Conservation (phyloP, 495 filamentous ascomycete species). For the Xylaria grammica region DNA sequence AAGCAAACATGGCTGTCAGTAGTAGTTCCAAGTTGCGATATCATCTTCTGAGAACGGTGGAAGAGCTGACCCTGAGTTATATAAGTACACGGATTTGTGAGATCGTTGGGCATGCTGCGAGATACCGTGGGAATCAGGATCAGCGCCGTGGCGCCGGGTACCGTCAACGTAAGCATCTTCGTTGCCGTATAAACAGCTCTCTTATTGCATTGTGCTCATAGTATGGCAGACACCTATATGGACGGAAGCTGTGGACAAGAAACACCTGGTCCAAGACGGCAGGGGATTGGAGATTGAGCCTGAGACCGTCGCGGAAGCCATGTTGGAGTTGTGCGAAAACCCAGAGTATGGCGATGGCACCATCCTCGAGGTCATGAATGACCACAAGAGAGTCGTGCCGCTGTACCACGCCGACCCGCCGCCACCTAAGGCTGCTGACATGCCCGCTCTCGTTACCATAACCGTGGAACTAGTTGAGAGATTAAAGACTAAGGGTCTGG, state of each 20-base stretch:
- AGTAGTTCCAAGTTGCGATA: neutral
- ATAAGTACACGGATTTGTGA: conserved; percentile 59
- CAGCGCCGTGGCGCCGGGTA: conserved; percentile 68
- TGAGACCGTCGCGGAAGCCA: conserved; percentile 22
- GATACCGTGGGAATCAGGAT: conserved; percentile 60
- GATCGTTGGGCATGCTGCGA: conserved; percentile 58
- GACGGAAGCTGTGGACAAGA: conserved; percentile 69
- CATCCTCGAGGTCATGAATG: conserved; percentile 64
- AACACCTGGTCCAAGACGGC: conserved; percentile 48
- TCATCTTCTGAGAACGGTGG: neutral
- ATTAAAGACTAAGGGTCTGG: conserved; percentile 15
- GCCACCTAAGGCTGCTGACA: conserved; percentile 6
- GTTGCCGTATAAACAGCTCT: neutral
- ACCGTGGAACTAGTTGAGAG: neutral
- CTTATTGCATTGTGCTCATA: neutral
- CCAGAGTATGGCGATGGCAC: conserved; percentile 41
- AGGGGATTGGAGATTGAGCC: conserved; percentile 12
- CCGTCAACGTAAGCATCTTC: conserved; percentile 47
- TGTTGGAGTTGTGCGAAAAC: conserved; percentile 26
- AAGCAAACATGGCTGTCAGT: conserved; percentile 57
- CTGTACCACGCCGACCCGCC: conserved; percentile 63
- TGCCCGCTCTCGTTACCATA: neutral
- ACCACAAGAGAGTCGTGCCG: conserved; percentile 54
- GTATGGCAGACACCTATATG: conserved; percentile 62
- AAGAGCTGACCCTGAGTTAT: neutral